Base-by-base conservation (phyloP, 805 yeast species). In the Phaffomyces antillensis region DNA sequence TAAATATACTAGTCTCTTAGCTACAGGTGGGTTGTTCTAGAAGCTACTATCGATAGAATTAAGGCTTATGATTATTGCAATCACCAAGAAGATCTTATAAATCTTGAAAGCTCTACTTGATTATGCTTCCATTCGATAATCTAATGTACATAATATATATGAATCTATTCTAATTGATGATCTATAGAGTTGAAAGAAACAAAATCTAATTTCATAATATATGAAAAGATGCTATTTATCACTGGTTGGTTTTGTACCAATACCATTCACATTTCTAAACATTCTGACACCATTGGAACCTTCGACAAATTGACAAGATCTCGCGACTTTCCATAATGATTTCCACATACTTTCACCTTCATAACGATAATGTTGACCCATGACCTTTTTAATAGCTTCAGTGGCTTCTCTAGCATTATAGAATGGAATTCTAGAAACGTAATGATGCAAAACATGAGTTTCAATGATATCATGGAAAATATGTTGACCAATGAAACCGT, bases 371-470 rank as follows among this genome's bases (percentile, higher is more conserved):
- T 84, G 88, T 52, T 76, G 73, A 56, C 95, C 95, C 93, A 87
- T 82, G 48, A 83, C 93, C 64, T 80, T 77, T 68, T 81, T 79
- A 66, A 87, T 81, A 45, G 86, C 91, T 46, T 69, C 87, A 48
- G 86, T 73, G 40, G 85, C 93, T 59, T 77, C 80, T 63, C 91
- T 73, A 25, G 83, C 95, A 55, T 86, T 82, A 74, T 87, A 87
- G 70, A 86, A 86, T 38, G 96, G 96, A 54, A 87, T 85, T 64
- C 95, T 73, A 12, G 90, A 81, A 51, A 77, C 81, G 64, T 77
- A 87, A 67, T 87, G 96, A 69, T 87, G 96, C 56, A 83, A 73
- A 42, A 87, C 95, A 62, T 87, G 96, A 43, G 96, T 87, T 69
- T 87, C 96, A 59, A 86, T 86, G 59, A 87, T 87, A 63, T 84